Conservation (phyloP, 768 basidiomycete genomes). For the Russula sp. region DNA sequence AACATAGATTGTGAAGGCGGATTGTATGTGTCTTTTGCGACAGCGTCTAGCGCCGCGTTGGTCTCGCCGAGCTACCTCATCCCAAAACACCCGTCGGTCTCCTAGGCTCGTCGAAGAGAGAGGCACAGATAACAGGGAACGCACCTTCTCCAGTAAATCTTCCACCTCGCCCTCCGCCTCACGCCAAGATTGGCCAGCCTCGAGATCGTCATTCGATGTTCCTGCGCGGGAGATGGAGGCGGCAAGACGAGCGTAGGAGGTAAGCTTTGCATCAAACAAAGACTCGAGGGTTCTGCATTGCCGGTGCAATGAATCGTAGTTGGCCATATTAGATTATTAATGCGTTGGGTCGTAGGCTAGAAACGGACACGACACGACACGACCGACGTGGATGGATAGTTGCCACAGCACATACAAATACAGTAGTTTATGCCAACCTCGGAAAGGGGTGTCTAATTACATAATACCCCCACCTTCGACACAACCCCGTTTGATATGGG, state of each 20-base stretch:
- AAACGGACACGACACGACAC: background rate
- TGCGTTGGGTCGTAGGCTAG: background rate
- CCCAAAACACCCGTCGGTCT: constrained; percentile 27
- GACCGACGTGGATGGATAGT: background rate
- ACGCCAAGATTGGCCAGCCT: constrained; percentile 69
- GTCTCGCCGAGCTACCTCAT: constrained; percentile 73
- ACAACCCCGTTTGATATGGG: no score
- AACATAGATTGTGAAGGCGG: constrained; percentile 80
- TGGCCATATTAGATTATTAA: constrained; percentile 49
- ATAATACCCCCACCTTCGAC: background rate
- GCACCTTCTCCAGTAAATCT: constrained; percentile 80
- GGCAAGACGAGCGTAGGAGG: constrained; percentile 84
- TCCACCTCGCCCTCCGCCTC: constrained; percentile 86
- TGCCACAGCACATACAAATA: background rate
- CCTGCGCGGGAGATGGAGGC: constrained; percentile 54
- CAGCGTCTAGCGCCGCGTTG: constrained; percentile 69
- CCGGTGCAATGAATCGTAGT: constrained; percentile 84
- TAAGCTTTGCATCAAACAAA: constrained; percentile 86
- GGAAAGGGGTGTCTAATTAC: background rate
- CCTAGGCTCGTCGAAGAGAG: constrained; percentile 11
- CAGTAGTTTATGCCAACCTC: no score
- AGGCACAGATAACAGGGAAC: constrained; percentile 24
- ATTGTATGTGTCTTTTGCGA: constrained; percentile 65
- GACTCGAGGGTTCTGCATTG: constrained; percentile 94
- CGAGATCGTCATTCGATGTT: constrained; percentile 41